Evolutionary conservation across 805 yeast genomes (phyloP).

Genomic region (Candida methanosorbosa): DNA sequence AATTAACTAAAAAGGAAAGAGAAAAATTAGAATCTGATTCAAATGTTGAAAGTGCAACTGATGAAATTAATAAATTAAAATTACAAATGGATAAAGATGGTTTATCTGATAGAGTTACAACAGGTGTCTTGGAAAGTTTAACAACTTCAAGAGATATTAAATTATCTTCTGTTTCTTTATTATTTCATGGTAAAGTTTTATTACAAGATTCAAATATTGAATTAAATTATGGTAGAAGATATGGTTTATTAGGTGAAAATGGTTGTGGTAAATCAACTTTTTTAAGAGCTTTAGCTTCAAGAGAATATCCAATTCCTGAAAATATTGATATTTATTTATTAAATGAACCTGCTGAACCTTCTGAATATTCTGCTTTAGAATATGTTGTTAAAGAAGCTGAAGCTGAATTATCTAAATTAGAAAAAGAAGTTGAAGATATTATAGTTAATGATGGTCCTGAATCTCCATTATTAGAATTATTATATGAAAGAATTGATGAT

Average conservation of each 20-base stretch:
- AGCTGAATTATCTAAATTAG: conserved; percentile 81
- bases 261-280: conserved; percentile 99
- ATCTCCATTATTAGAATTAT: conserved; percentile 70
- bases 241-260: conserved; percentile 95
- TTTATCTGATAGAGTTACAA: conserved; percentile 91
- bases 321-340: conserved; percentile 83
- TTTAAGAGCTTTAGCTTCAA: conserved; percentile 85
- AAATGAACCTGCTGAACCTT: conserved; percentile 96
- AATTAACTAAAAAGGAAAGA: conserved; percentile 50
- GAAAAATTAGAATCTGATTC: conserved; percentile 32
- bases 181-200: conserved; percentile 96
- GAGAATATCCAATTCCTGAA: conserved; percentile 94
- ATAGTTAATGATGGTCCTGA: conserved; percentile 94
- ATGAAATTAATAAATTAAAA: conserved; percentile 77
- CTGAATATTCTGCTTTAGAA: conserved; percentile 86
- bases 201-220: conserved; percentile 88
- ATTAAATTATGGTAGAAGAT: conserved; percentile 94
- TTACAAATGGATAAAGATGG: conserved; percentile 93
- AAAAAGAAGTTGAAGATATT: conserved; percentile 82
- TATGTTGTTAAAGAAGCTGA: conserved; percentile 98
- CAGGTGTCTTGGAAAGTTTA: conserved; percentile 91
- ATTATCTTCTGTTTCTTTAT: conserved; percentile 78
- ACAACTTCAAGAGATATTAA: conserved; percentile 91
- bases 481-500: conserved; percentile 91
- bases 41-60: conserved; percentile 55